A percentile compares a stretch with the other conserved stretches of the same genome.
phyloP scores from a whole-genome alignment of 2,329 filamentous ascomycete genomes.

The Anthostomella pinea region DNA sequence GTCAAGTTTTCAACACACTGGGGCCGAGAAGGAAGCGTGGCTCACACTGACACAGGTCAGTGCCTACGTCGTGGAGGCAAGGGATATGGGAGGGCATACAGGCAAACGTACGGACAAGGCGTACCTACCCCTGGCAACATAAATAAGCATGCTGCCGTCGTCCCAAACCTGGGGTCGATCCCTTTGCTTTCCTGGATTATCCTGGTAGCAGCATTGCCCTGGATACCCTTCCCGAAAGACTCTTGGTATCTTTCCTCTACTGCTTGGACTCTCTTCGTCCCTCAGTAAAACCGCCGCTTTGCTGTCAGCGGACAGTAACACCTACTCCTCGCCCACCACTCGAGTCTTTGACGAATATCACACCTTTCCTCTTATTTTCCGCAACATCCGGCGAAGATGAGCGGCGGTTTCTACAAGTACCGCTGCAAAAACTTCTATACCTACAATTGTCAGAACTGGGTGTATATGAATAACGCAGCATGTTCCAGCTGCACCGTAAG shows the following conservation, averaged over 20 bases:
- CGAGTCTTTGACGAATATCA: conserved; percentile 3
- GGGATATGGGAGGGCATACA: too few species aligned
- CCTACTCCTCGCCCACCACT: conserved; percentile 4
- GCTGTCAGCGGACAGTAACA: conserved; percentile 30
- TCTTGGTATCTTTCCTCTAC: conserved; percentile 11
- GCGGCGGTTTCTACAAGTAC: conserved; percentile 51
- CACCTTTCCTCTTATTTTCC: not conserved
- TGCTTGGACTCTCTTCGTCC: conserved; percentile 19
- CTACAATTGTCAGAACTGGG: conserved; percentile 52
- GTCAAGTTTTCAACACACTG: too few species aligned
- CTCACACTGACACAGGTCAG: too few species aligned
- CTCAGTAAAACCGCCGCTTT: conserved; percentile 25
- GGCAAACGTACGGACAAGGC: too few species aligned
- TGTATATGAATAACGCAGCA: conserved; percentile 49
- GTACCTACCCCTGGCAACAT: conserved; percentile 13
- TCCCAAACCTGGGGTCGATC: conserved; percentile 18
- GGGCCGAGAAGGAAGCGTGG: too few species aligned
- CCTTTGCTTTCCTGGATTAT: conserved; percentile 12
- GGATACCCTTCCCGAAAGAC: conserved; percentile 9
- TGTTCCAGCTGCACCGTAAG: conserved; percentile 51
- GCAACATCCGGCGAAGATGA: conserved; percentile 30
- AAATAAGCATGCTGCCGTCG: conserved; percentile 24
- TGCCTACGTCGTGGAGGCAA: too few species aligned
- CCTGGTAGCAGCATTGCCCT: conserved; percentile 13
- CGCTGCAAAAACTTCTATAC: conserved; percentile 54